phyloP scores from a whole-genome alignment of 352 stramenopile genomes.

The Elongisporangium prolatum region DNA sequence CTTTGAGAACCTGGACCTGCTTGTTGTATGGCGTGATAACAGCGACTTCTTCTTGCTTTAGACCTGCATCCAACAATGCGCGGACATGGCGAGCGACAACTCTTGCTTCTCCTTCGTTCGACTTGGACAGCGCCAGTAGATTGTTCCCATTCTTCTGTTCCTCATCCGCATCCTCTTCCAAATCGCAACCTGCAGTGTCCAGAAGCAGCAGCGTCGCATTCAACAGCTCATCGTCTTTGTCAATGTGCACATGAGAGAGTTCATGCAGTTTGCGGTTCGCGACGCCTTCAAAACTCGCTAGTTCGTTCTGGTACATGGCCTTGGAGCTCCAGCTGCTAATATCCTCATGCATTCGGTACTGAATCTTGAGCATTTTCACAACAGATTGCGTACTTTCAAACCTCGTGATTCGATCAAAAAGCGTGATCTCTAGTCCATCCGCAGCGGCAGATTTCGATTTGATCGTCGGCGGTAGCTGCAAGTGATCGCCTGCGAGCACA shows the following conservation, averaged over 20 bases:
- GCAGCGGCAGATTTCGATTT: constrained; percentile 83
- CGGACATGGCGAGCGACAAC: constrained; percentile 84
- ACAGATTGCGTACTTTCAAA: constrained; percentile 40
- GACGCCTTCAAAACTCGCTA: constrained; percentile 77
- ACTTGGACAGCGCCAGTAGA: constrained; percentile 57
- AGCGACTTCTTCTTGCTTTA: constrained; percentile 90
- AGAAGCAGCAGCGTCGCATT: constrained; percentile 87
- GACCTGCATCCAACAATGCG: constrained; percentile 73
- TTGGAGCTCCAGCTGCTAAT: constrained; percentile 95
- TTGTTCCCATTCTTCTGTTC: constrained; percentile 10
- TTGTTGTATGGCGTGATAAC: constrained; percentile 99
- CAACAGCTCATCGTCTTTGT: constrained; percentile 52
- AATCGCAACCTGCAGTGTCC: constrained; percentile 92
- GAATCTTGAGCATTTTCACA: constrained; percentile 93
- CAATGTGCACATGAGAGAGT: constrained; percentile 58
- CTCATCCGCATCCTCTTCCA: constrained; percentile 78
- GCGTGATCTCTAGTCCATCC: constrained; percentile 85
- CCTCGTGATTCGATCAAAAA: constrained; percentile 95
- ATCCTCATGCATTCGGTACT: constrained; percentile 97
- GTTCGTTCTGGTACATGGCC: constrained; percentile 91
- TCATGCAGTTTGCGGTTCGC: constrained; percentile 74
- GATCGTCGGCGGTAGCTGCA: constrained; percentile 97
- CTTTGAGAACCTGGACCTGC: constrained; percentile 92
- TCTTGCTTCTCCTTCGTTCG: constrained; percentile 70
- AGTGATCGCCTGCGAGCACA: constrained; percentile 93